Evolutionary conservation across 2,329 filamentous ascomycete species (phyloP).

Genomic region (Zymoseptoria ardabiliae): DNA sequence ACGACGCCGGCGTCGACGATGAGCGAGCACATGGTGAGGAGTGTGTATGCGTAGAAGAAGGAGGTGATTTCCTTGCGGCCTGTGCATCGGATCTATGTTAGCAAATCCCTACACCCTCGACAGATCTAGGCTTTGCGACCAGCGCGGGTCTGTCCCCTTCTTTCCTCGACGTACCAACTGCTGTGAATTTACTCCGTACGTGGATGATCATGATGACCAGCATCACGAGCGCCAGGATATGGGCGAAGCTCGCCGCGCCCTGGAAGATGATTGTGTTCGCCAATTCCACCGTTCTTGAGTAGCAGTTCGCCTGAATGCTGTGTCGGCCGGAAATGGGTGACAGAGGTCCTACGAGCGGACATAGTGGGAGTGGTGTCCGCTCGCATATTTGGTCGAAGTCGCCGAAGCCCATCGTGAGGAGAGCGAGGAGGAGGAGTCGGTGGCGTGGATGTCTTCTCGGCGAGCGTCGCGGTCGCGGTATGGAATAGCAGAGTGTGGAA

Average conservation of each 20-base stretch:
- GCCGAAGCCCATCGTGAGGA: slow-evolving; percentile 71
- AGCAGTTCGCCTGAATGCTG: slow-evolving; percentile 80
- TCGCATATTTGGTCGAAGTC: slow-evolving; percentile 83
- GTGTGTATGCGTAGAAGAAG: slow-evolving; percentile 96
- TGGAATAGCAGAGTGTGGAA: slow-evolving; percentile 1
- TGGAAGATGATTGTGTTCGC: slow-evolving; percentile 99
- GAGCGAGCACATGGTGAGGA: slow-evolving; percentile 80
- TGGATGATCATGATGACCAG: slow-evolving; percentile 96
- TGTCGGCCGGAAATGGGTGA: slow-evolving; percentile 57
- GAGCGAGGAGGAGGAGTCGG: not conserved
- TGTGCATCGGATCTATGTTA: slow-evolving; percentile 24
- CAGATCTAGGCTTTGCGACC: not conserved
- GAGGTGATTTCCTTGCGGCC: slow-evolving; percentile 67
- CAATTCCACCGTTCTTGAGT: slow-evolving; percentile 87
- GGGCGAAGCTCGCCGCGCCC: slow-evolving; percentile 81
- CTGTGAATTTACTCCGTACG: slow-evolving; percentile 94
- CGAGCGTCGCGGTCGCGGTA: slow-evolving; percentile 2
- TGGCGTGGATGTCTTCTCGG: not conserved
- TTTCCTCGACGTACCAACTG: slow-evolving; percentile 65
- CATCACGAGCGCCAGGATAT: slow-evolving; percentile 86
- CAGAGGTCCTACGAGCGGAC: slow-evolving; percentile 72
- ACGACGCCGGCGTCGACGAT: slow-evolving; percentile 89
- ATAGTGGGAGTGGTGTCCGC: slow-evolving; percentile 78
- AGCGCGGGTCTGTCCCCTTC: not conserved
- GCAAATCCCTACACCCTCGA: not conserved